Evolutionary conservation across 129 eudicot genomes (phyloP), one percentile per base, ranked within the genome.

Genomic region (Lactuca saligna): DNA sequence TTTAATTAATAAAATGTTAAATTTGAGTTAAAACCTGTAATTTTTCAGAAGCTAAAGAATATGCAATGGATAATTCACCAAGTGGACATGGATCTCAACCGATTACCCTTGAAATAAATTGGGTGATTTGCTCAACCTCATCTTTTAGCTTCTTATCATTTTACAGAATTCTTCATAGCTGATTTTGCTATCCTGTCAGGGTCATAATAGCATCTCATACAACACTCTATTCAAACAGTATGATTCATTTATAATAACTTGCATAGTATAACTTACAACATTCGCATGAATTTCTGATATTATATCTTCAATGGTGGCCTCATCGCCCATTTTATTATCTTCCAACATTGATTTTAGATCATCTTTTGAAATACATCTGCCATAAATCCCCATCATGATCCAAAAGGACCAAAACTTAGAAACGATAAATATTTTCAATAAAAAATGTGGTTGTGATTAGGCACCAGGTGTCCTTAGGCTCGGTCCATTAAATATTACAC

Each of bases 21-120:
- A 73, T 62, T 12, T 5, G 25, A 25, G 29, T 25, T 25, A 25
- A 25, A 25, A 25, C 29, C 29, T 33, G 17, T 59, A 44, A 65
- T 57, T 35, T 63, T 78, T 86, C 88, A 93, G 99, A 87, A 93
- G 80, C 78, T 93, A 75, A 97, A 93, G 60, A 89, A 85, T 61
- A 87, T 93, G 99, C 97, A 71, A 63, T 93, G 99, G 99, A 93
- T 97, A 11, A 93, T 93, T 69, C 88, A 81, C 51, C 99, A 93
- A 84, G 99, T 93, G 50, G 99, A 89, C 70, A 89, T 89, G 97
- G 99, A 93, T 81, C 81, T 93, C 75, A 87, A 84, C 56, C 89
- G 87, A 41, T 54, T 90, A 67, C 91, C 94, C 75, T 8, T 76
- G 66, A 76, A 16, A 54, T 62, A 79, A 25, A 12, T 7, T 37